Base-by-base conservation (phyloP, 1,284 basidiomycete species). In the Spongispora temasekensis region DNA sequence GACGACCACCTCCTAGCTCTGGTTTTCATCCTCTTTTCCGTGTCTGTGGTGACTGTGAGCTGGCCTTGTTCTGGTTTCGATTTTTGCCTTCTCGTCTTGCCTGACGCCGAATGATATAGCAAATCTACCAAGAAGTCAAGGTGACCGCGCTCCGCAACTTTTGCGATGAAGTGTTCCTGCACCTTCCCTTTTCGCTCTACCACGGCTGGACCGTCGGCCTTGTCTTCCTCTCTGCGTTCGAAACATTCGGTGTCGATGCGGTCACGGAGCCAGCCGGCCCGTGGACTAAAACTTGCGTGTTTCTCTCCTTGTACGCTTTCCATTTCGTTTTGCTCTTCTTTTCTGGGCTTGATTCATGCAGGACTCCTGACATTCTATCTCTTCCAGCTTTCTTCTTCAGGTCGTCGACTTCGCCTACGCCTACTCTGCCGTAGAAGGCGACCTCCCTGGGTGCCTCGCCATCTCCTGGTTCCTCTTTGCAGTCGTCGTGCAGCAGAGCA, bases 161-260 rank as follows among this genome's bases (percentile, higher is more conserved):
- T 46, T 80, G 81, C 44, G 93, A 95, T 67, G 94, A 96, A 72
- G 76, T 93, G 60, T 91, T 91, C 65, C 73, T 93, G 37, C 91
- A 93, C 69, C 85, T 93, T 6, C 94, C 94, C 3, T 95, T 96
- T 82, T 95, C 93, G 27, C 82, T 96, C 61, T 97, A 93, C 78
- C 95, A 97, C 75, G 95, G 95, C 57, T 97, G 95, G 90, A 92
- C 93, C 7, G 94, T 94, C 60, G 88, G 94, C 50, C 87, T 97
- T 62, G 88, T 97, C 67, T 83, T 97, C 67, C 80, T 97, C 63
- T 90, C 93, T 46, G 90, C 85, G 3, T 97, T 98, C 74, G 90
- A 95, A 75, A 94, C 94, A 0, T 97, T 97, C 68, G 95, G 95
- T 63, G 87, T 90, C 57, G 84, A 96, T 71, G 87, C 91, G 2